Base-by-base conservation (phyloP, 2,329 filamentous ascomycete species). In the Achaetomium macrosporum region DNA sequence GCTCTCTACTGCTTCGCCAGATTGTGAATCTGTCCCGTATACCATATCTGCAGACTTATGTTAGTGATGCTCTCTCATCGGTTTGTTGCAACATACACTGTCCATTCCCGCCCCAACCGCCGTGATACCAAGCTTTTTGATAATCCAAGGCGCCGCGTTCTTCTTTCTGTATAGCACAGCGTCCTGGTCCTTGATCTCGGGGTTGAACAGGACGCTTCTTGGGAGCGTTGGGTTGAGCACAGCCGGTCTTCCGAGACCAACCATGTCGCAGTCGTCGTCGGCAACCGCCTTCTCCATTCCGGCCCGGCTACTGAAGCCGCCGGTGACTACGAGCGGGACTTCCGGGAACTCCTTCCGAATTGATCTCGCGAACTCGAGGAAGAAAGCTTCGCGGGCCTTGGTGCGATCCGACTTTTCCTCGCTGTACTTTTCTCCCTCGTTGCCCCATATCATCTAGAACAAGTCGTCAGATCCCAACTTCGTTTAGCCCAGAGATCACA, bases 301-400 rank as follows among this genome's bases (percentile, higher is more conserved):
- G 1, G 52, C 50, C 0, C 73, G 60, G 0, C 74, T 77, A 1
- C 81, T 74, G 65, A 87, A 84, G 0, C 83, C 84, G 3, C 84
- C 83, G 0, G 81, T 85, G 3, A 87, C 73, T 70, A 82, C 76
- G 31, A 82, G 64, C 0, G 74, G 67, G 0, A 77, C 65, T 3
- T 67, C 57, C 0, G 74, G 72, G 50, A 77, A 72, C 20, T 68
- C 66, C 5, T 63, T 61, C 29, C 79, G 73, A 33, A 80, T 74
- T 9, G 71, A 68, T n/a, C 71, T 68, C 0, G 81, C 79, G 57
- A 87, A 87, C 42, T 85, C 78, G 1, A 87, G 70, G 68, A 88
- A 88, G 71, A 84, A 87, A 0, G 83, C 81, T 59, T 88, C 84
- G 8, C 84, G 75, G 0, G 74, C 74, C 12, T 69, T 67, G 1